These are phyloP conservation scores for Podaxis sp. DNA, from an alignment of 768 basidiomycete species.

Conservation along the genomic window DNA sequence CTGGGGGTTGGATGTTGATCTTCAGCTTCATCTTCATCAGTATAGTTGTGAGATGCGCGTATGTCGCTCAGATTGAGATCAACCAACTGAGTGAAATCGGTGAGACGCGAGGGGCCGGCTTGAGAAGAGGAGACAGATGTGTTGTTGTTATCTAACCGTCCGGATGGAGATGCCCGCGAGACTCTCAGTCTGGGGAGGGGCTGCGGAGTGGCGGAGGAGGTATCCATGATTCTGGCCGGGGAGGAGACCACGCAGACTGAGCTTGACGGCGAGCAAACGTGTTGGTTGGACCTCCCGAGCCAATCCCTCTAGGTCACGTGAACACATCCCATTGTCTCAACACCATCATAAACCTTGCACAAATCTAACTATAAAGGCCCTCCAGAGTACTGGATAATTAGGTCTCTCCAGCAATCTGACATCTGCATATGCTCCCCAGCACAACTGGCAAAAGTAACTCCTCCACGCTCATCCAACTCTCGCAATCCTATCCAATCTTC, in stretches of 20 bases:
- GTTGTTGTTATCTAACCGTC: constrained; percentile 24
- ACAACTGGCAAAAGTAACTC: constrained; percentile 59
- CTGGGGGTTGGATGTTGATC: constrained; percentile 31
- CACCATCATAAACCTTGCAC: background rate
- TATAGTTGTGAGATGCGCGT: constrained; percentile 17
- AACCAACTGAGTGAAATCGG: constrained; percentile 30
- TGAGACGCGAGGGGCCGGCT: constrained; percentile 36
- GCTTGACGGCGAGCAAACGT: constrained; percentile 3
- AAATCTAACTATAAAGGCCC: constrained; percentile 14
- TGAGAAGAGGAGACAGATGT: constrained; percentile 24
- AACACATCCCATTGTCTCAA: background rate
- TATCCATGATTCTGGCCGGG: constrained; percentile 26
- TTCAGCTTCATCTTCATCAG: constrained; percentile 24
- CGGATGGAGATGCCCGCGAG: constrained; percentile 19
- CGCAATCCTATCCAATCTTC: constrained; percentile 85
- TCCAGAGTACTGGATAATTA: constrained; percentile 46
- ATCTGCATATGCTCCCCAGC: constrained; percentile 78
- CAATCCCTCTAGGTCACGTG: background rate
- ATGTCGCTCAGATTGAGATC: constrained; percentile 26
- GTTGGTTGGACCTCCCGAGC: background rate
- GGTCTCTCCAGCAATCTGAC: constrained; percentile 54
- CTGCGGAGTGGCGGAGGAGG: constrained; percentile 33
- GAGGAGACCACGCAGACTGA: background rate
- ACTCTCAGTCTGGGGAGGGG: constrained; percentile 25
- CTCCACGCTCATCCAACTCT: constrained; percentile 63